A percentile compares a stretch with the other conserved stretches of the same genome.
Conservation (phyloP, 2,329 filamentous ascomycete genomes). For the Endoconidiophora polonica region DNA sequence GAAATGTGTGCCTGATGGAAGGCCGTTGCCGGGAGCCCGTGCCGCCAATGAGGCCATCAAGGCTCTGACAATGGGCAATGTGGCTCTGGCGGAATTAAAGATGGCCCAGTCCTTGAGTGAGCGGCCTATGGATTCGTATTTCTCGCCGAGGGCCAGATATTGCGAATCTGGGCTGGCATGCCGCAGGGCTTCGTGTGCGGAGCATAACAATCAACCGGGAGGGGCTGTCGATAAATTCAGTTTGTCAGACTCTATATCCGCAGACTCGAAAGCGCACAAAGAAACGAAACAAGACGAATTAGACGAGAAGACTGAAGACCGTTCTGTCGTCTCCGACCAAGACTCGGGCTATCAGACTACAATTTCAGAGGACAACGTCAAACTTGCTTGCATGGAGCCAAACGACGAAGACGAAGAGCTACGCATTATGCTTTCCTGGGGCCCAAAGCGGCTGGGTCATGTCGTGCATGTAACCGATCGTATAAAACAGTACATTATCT, state of each 20-base stretch:
- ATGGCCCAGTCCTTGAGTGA: background rate
- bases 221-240: background rate
- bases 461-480: constrained; percentile 55
- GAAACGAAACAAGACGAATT: background rate
- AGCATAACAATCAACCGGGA: background rate
- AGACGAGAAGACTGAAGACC: background rate
- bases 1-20: background rate
- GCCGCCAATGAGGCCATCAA: background rate
- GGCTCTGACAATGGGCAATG: background rate
- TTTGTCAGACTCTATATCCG: no score
- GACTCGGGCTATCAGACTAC: no score
- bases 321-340: background rate
- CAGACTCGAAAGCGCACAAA: no score
- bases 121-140: background rate
- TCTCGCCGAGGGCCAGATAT: no score
- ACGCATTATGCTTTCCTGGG: constrained; percentile 43
- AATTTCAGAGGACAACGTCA: background rate
- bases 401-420: constrained; percentile 45
- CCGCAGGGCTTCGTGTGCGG: background rate
- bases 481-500: constrained; percentile 37
- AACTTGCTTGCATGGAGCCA: constrained; percentile 18
- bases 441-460: constrained; percentile 56
- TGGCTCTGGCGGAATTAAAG: background rate
- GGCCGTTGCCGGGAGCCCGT: background rate
- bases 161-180: no score